Base-by-base conservation (phyloP, 208 protist genomes). In the Sergeia podlipaevii region DNA sequence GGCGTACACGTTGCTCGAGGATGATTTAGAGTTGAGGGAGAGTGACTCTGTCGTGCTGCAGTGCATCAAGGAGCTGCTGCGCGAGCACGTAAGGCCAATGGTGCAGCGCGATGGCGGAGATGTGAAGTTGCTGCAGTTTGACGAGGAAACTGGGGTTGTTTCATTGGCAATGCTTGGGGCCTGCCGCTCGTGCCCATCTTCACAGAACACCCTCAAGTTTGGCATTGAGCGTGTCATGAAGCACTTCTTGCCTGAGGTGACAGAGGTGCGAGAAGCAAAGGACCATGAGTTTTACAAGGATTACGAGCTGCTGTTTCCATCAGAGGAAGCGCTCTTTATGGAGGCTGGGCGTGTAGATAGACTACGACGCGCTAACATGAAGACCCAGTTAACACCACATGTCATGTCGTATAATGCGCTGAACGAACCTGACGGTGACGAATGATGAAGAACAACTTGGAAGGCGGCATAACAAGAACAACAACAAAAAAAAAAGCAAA, bases 11-110 rank as follows among this genome's bases (percentile, higher is more conserved):
- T 57, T 93, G 8, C 67, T 96, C 21, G 81, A 90, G 53, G 85
- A 96, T 39, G 91, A 97, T 39, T 72, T 95, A 1, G 63, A 65
- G 5, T 4, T 82, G 18, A 50, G 50, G 26, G 77, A 87, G 39
- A 63, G 56, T 18, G 93, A 97, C 63, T 74, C 75, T 1, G 90
- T 96, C 75, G 81, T 91, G 38, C 28, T 97, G 44, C 87, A 94
- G 80, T 93, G 86, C 63, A 93, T 97, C 46, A 97, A 97, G 75
- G 90, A 97, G 60, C 78, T 97, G n/a, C 52, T 97, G 37, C 74
- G 82, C 7, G 86, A 88, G 52, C 81, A 94, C 54, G 76, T 97
- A 13, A 81, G 90, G 26, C 90, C 93, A 20, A 95, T 96, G 86
- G 77, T 97, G 34, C 93, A 96, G 74, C 80, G 86, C 24, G 93